These are phyloP conservation scores for Colletotrichum zoysiae DNA, from an alignment of 2,329 filamentous ascomycete species.

Conservation along the genomic window DNA sequence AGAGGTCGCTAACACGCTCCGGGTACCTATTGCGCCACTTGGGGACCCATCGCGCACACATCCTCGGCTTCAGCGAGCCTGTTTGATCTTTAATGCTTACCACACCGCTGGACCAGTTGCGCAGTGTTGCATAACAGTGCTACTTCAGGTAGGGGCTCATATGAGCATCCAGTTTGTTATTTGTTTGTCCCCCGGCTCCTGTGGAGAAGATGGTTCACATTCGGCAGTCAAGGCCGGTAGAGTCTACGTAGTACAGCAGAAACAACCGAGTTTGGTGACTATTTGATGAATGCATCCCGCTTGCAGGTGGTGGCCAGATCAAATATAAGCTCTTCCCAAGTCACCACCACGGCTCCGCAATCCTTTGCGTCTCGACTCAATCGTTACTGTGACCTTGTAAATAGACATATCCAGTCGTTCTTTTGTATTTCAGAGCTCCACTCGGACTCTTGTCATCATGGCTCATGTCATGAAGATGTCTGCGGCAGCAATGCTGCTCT, in stretches of 20 bases:
- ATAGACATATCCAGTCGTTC: slow-evolving; percentile 26
- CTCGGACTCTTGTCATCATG: slow-evolving; percentile 18
- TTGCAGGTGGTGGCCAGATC: slow-evolving; percentile 4
- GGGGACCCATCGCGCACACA: neutral
- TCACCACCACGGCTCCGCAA: slow-evolving; percentile 10
- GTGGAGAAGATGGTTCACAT: slow-evolving; percentile 25
- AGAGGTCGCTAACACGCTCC: slow-evolving; percentile 28
- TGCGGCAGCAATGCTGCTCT: slow-evolving; percentile 36
- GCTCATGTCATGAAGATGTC: slow-evolving; percentile 29
- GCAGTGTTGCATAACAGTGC: neutral
- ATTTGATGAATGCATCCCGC: slow-evolving; percentile 15
- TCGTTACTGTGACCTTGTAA: slow-evolving; percentile 24
- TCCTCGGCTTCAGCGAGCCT: neutral
- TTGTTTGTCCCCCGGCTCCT: slow-evolving; percentile 22
- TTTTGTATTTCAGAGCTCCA: slow-evolving; percentile 4
- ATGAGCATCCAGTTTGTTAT: slow-evolving; percentile 13
- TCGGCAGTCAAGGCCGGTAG: slow-evolving; percentile 23
- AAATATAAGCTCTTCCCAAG: slow-evolving; percentile 30
- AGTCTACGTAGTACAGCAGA: neutral
- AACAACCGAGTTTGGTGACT: neutral
- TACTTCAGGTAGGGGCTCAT: neutral
- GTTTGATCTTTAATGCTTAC: neutral
- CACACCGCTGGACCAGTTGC: neutral
- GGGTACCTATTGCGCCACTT: slow-evolving; percentile 10
- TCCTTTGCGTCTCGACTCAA: slow-evolving; percentile 14